A percentile compares a stretch with the other conserved stretches of the same genome.
Conservation (phyloP, 805 yeast genomes). For the Lipomyces spencermartinsiae region DNA sequence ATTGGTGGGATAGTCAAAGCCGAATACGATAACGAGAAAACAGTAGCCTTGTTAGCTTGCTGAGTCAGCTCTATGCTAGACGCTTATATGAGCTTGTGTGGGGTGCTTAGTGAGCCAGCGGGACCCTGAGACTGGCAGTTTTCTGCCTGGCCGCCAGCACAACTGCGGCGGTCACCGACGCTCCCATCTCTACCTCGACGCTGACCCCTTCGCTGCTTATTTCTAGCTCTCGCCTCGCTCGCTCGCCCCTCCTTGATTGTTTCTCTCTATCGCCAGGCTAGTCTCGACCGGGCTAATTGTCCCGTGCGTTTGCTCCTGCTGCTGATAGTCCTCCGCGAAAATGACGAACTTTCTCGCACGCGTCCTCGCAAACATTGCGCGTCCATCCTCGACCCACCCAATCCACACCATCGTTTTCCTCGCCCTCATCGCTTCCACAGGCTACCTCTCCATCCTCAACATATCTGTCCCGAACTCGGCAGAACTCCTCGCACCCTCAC, state of each 20-base stretch:
- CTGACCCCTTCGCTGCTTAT: slow-evolving; percentile 9
- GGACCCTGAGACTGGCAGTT: neutral
- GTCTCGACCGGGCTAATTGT: neutral
- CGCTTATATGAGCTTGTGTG: neutral
- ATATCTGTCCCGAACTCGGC: slow-evolving; percentile 45
- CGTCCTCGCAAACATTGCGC: slow-evolving; percentile 29
- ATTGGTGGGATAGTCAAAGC: neutral
- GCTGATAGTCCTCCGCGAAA: neutral
- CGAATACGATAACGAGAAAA: neutral
- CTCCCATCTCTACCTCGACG: neutral
- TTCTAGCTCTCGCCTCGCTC: slow-evolving; percentile 2
- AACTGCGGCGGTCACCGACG: slow-evolving; percentile 5
- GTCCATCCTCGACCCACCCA: slow-evolving; percentile 55
- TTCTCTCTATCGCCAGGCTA: slow-evolving; percentile 8
- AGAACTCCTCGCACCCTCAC: slow-evolving; percentile 33
- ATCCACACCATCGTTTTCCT: slow-evolving; percentile 81
- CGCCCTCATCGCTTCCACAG: slow-evolving; percentile 75
- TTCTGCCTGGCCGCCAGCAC: neutral
- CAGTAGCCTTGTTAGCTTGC: neutral
- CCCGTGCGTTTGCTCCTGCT: slow-evolving; percentile 2
- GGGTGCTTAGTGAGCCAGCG: neutral
- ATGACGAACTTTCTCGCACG: slow-evolving; percentile 32
- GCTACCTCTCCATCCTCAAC: slow-evolving; percentile 69
- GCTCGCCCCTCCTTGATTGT: neutral
- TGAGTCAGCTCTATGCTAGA: neutral